A percentile compares a stretch with the other conserved stretches of the same genome.
Conservation (phyloP, 139 green algal genomes). For the Picochlorum sp. region DNA sequence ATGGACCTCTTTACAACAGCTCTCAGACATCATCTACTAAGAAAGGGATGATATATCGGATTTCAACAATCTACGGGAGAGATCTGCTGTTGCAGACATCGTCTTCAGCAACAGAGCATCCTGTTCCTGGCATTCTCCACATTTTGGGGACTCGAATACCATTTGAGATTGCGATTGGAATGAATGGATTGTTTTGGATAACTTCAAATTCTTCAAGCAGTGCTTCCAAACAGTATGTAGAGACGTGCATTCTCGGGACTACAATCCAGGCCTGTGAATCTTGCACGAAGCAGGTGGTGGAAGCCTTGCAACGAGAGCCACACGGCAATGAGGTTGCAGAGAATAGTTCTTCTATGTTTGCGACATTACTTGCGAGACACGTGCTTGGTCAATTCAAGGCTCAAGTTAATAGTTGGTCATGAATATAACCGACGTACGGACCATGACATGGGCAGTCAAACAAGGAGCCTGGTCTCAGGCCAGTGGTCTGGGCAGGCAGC, state of each 20-base stretch:
- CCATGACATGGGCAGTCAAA: too few species aligned
- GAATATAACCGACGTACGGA: too few species aligned
- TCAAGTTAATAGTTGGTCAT: too few species aligned
- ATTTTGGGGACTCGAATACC: slow-evolving; percentile 44
- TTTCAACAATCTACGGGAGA: slow-evolving; percentile 25
- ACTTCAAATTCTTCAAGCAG: background rate
- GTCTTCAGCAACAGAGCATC: background rate
- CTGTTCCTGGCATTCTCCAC: slow-evolving; percentile 26
- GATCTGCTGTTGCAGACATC: slow-evolving; percentile 26
- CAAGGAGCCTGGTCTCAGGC: too few species aligned
- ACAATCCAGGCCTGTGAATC: background rate
- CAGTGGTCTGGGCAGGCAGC: too few species aligned
- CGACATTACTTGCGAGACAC: too few species aligned
- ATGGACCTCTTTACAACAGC: slow-evolving; percentile 41
- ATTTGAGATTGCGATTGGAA: slow-evolving; percentile 70
- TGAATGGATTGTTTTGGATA: slow-evolving; percentile 69
- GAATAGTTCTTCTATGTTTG: too few species aligned
- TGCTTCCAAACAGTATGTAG: background rate
- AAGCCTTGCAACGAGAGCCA: too few species aligned
- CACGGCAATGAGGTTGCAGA: too few species aligned
- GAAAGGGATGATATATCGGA: slow-evolving; percentile 33
- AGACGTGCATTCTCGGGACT: background rate
- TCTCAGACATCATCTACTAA: slow-evolving; percentile 19
- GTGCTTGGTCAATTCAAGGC: too few species aligned
- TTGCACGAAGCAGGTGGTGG: background rate